phyloP scores from a whole-genome alignment of 2,329 filamentous ascomycete species.

The Aspergillus hortae region DNA sequence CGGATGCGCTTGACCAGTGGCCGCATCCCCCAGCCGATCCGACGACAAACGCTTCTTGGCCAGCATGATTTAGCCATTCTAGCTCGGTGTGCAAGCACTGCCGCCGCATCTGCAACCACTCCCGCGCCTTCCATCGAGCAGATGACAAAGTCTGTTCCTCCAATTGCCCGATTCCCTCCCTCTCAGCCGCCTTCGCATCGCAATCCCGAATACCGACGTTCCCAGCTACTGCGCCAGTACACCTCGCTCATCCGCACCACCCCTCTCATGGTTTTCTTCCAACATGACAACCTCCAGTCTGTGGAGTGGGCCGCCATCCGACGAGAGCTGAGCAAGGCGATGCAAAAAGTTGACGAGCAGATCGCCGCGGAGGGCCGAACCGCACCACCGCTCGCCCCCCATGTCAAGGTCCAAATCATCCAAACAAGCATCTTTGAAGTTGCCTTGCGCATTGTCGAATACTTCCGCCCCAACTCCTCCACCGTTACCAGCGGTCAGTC shows the following conservation, averaged over 20 bases:
- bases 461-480: slow-evolving; percentile 62
- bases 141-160: slow-evolving; percentile 40
- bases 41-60: slow-evolving; percentile 33
- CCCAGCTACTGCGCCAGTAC: slow-evolving; percentile 82
- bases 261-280: slow-evolving; percentile 81
- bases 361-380: slow-evolving; percentile 55
- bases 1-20: slow-evolving; percentile 44
- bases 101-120: slow-evolving; percentile 50
- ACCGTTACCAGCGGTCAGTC: slow-evolving; percentile 26
- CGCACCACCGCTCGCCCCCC: slow-evolving; percentile 49
- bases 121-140: slow-evolving; percentile 53
- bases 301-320: slow-evolving; percentile 71
- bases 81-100: slow-evolving; percentile 39
- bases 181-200: slow-evolving; percentile 86
- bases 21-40: slow-evolving; percentile 33
- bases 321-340: slow-evolving; percentile 61
- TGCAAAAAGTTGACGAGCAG: slow-evolving; percentile 64
- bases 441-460: slow-evolving; percentile 81
- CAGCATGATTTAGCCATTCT: slow-evolving; percentile 38
- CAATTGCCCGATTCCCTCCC: slow-evolving; percentile 52
- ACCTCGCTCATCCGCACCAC: slow-evolving; percentile 82
- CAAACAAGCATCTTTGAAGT: slow-evolving; percentile 86
- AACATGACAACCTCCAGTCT: slow-evolving; percentile 72
- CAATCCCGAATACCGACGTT: slow-evolving; percentile 80
- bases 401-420: slow-evolving; percentile 75